Base-by-base conservation (phyloP, 192 early-diverging fungal species). In the Entomortierella parvispora region DNA sequence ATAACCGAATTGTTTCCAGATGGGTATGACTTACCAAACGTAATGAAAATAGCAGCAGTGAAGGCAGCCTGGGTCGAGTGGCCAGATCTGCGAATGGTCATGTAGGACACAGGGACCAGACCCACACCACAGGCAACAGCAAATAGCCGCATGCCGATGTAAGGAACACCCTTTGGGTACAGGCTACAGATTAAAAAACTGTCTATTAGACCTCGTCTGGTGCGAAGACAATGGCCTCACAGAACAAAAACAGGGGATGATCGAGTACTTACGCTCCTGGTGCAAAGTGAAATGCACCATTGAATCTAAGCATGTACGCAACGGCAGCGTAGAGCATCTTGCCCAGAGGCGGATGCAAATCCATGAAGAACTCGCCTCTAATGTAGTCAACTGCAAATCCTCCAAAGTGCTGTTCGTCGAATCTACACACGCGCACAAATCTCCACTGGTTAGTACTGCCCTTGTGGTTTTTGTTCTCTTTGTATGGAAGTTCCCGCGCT, bases 391-490 rank as follows among this genome's bases (percentile, higher is more conserved):
- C 83, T 44, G 93, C 93, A 74, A 96, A 97, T 65, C 94, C 95
- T 43, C 94, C 95, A 83, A 97, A 95, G 57, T 96, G 94, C 48
- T 95, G 93, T 78, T 97, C 95, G 75, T 96, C 95, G 78, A 95
- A 96, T 2, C 90, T 90, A 49, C n/a, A 11, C 29, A 37, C 10
- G 25, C 18, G 15, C 5, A 58, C 37, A 40, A 40, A n/a, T n/a
- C n/a, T 40, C 5, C 15, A 6, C 6, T 20, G 22, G 15, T 49
- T 17, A 18, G 47, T 49, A 6, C 6, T 17, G 43, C 8, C 43
- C 43, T 23, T 49, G 47, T 20, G 47, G 47, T 49, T 49, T n/a
- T n/a, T n/a, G n/a, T n/a, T 40, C 37, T 12, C 37, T 40, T 5
- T 9, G 37, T 9, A 40, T 40, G 37, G 7, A 33, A 25, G 23